Conservation (phyloP, 1,284 basidiomycete species). For the Sanghuangporus weigelae region DNA sequence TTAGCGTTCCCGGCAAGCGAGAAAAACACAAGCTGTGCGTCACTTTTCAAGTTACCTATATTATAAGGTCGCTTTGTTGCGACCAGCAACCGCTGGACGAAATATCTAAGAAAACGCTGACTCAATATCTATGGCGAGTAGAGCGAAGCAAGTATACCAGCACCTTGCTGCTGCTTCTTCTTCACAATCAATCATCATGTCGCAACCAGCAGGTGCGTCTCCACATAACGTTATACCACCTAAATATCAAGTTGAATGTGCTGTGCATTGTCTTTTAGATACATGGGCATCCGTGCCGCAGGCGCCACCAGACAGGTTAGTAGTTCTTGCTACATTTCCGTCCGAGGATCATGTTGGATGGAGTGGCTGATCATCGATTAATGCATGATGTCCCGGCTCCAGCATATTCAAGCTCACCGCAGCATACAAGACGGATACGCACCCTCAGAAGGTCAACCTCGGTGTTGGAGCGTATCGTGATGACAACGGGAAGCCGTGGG, state of each 20-base stretch:
- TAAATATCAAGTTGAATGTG: background rate
- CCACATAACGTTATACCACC: background rate
- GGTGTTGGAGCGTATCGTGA: constrained; percentile 90
- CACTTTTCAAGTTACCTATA: background rate
- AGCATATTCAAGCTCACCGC: constrained; percentile 93
- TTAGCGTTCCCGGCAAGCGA: background rate
- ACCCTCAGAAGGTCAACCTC: constrained; percentile 85
- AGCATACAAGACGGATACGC: constrained; percentile 80
- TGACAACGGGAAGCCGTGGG: constrained; percentile 81
- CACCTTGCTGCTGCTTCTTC: constrained; percentile 30
- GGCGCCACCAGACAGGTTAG: constrained; percentile 74
- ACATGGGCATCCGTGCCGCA: constrained; percentile 69
- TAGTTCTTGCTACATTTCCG: background rate
- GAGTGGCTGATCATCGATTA: background rate
- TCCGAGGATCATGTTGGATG: background rate
- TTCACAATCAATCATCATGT: constrained; percentile 28
- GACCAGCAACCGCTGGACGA: background rate
- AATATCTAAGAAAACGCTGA: background rate
- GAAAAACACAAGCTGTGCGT: constrained; percentile 4
- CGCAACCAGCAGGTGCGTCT: constrained; percentile 45
- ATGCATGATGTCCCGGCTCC: background rate
- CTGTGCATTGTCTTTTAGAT: constrained; percentile 39
- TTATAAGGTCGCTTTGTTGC: background rate
- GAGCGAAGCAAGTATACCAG: constrained; percentile 45
- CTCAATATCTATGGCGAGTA: constrained; percentile 38